These are phyloP conservation scores for Leccinellum luteum DNA, from an alignment of 768 basidiomycete species.

Conservation along the genomic window DNA sequence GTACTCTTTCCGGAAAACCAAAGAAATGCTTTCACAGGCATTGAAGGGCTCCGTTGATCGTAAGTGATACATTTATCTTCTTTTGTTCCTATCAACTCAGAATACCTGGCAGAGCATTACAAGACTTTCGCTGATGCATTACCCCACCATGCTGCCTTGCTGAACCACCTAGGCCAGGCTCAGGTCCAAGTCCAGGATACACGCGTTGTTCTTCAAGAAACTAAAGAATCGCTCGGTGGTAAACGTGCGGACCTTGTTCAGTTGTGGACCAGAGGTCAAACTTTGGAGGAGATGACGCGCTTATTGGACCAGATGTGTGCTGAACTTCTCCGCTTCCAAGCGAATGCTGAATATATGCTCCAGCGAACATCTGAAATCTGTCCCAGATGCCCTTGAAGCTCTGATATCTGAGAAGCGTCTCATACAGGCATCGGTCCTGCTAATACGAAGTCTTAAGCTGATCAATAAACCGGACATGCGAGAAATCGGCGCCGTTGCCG, in stretches of 20 bases:
- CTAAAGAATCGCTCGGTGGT: constrained; percentile 74
- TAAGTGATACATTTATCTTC: constrained; percentile 37
- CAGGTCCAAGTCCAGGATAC: constrained; percentile 75
- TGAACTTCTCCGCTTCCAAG: constrained; percentile 1
- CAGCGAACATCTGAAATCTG: constrained; percentile 85
- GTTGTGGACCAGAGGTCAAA: constrained; percentile 85
- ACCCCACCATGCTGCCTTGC: constrained; percentile 81
- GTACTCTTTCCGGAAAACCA: constrained; percentile 73
- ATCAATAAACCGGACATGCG: constrained; percentile 91
- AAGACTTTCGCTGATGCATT: constrained; percentile 93
- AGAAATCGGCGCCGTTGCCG: constrained; percentile 92
- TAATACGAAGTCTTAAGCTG: constrained; percentile 84
- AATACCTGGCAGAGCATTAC: constrained; percentile 67
- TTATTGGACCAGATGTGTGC: constrained; percentile 93
- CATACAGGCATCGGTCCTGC: constrained; percentile 81
- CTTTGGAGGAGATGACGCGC: constrained; percentile 92
- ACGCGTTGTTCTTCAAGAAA: constrained; percentile 67
- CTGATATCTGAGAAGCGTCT: constrained; percentile 96
- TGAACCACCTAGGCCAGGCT: constrained; percentile 67
- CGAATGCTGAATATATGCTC: constrained; percentile 15
- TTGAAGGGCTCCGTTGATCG: constrained; percentile 88
- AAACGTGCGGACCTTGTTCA: constrained; percentile 89
- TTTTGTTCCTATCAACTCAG: constrained; percentile 2
- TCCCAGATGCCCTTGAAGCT: constrained; percentile 90
- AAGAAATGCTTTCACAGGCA: constrained; percentile 72